Evolutionary conservation across 2,329 filamentous ascomycete genomes (phyloP), one percentile per base, ranked within the genome.

Genomic region (Ophioceras dolichostomum): DNA sequence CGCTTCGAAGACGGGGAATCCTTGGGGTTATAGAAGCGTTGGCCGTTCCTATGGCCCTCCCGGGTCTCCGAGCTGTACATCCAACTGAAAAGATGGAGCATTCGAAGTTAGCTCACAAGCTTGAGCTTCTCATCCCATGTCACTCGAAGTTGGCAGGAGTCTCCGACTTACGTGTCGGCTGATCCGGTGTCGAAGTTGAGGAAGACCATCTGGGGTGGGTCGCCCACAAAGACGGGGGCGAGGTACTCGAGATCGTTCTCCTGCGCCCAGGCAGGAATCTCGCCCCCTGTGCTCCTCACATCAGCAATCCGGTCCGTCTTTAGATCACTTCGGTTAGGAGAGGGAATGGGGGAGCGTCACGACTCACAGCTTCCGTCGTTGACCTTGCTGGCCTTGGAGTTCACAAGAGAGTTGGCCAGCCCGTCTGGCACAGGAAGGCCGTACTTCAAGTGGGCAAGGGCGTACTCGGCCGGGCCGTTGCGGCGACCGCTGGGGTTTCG

Each of bases 131-230:
- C n/a, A n/a, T n/a, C n/a, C n/a, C n/a, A n/a, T n/a, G n/a, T n/a
- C n/a, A n/a, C n/a, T n/a, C n/a, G n/a, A n/a, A n/a, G n/a, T n/a
- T n/a, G n/a, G n/a, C n/a, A n/a, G n/a, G n/a, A n/a, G n/a, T n/a
- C n/a, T n/a, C n/a, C n/a, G 33, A 75, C 80, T 71, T 70, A 91
- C 79, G 70, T 55, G 41, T 74, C 70, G 9, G 64, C 59, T 7
- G 70, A 74, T 10, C 69, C 70, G 12, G 82, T 87, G 46, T 87
- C 83, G 42, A 87, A 70, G 51, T 84, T 79, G 42, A 87, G 54
- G 41, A 75, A 68, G 43, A 84, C 52, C 3, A 61, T 70, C 47
- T 79, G 74, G 5, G 53, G 45, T 5, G 65, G 66, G 2, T 50
- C 68, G 32, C 81, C 83, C 43, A 86, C 62, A 2, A 61, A 65